Percentiles rank a stretch among this genome's conserved stretches.
Evolutionary conservation across 208 protist species (phyloP).

Genomic region (Crithidia bombi): DNA sequence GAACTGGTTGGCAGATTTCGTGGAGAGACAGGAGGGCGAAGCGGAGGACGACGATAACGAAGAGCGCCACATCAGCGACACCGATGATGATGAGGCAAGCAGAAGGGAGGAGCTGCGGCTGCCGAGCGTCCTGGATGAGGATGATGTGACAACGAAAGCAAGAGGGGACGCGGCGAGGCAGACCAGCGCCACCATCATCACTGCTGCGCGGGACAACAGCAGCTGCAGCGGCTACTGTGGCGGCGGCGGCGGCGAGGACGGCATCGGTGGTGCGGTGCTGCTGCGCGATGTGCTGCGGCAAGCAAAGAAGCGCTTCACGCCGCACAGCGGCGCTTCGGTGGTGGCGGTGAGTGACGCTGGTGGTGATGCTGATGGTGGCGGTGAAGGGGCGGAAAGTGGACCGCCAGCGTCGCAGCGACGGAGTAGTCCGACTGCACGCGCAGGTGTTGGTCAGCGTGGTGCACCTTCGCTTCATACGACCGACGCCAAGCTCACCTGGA

Average conservation of each 20-base stretch:
- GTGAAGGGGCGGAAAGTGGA: not conserved
- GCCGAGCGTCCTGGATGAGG: constrained; percentile 12
- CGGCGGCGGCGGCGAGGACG: not conserved
- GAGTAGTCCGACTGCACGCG: too few species aligned
- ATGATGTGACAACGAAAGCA: not conserved
- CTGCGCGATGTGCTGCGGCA: constrained; percentile 32
- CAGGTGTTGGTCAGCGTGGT: too few species aligned
- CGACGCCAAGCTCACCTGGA: too few species aligned
- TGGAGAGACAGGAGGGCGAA: not conserved
- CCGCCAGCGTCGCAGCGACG: too few species aligned
- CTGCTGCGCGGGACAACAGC: not conserved
- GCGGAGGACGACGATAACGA: not conserved
- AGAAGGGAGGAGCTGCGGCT: constrained; percentile 1
- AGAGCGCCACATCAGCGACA: not conserved
- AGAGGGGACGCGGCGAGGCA: not conserved
- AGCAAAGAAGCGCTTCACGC: constrained; percentile 20
- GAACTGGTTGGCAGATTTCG: not conserved
- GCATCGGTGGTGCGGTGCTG: constrained; percentile 7
- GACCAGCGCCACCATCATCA: not conserved
- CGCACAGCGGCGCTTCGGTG: not conserved
- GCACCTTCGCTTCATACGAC: too few species aligned
- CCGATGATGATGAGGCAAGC: not conserved
- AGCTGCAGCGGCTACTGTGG: not conserved
- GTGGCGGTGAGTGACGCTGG: not conserved
- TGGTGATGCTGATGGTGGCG: not conserved